These are phyloP conservation scores for Sporisorium graminicola DNA, from an alignment of 1,284 basidiomycete genomes.

Conservation along the genomic window DNA sequence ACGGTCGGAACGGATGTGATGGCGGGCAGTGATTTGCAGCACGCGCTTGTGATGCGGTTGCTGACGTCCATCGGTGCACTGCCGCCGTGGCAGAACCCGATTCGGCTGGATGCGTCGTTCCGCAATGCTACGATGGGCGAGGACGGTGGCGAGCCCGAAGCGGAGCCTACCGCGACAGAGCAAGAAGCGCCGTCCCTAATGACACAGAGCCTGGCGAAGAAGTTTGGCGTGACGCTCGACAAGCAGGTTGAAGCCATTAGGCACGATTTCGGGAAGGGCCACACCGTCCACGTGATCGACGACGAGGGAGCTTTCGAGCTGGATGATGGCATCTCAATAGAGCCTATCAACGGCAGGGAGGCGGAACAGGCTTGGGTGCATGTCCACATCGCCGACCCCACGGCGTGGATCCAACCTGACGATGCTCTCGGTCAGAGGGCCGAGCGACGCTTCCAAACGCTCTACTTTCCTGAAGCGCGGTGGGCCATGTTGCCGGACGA, in stretches of 20 bases:
- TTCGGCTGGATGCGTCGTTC: slow-evolving; percentile 46
- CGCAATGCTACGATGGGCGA: slow-evolving; percentile 18
- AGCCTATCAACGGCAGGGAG: slow-evolving; percentile 71
- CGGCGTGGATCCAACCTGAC: slow-evolving; percentile 80
- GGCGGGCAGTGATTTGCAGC: slow-evolving; percentile 51
- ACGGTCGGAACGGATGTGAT: slow-evolving; percentile 23
- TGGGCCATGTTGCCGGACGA: slow-evolving; percentile 73
- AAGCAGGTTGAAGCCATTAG: slow-evolving; percentile 32
- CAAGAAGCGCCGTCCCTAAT: background rate
- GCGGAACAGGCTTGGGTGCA: slow-evolving; percentile 80
- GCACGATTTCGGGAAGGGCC: slow-evolving; percentile 82
- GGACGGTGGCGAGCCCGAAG: slow-evolving; percentile 24
- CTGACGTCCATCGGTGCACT: slow-evolving; percentile 48
- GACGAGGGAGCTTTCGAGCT: slow-evolving; percentile 85
- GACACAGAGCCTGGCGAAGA: slow-evolving; percentile 7
- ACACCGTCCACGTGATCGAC: slow-evolving; percentile 91
- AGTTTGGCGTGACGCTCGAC: slow-evolving; percentile 27
- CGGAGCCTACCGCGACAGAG: background rate
- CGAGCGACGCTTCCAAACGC: slow-evolving; percentile 39
- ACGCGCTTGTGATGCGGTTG: slow-evolving; percentile 51
- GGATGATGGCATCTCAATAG: slow-evolving; percentile 90
- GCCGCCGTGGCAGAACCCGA: slow-evolving; percentile 58
- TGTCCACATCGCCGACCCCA: slow-evolving; percentile 93
- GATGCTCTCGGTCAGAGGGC: slow-evolving; percentile 72
- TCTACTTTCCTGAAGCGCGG: slow-evolving; percentile 60